Evolutionary conservation across 345 rosid species (phyloP).

Genomic region (Adansonia digitata): DNA sequence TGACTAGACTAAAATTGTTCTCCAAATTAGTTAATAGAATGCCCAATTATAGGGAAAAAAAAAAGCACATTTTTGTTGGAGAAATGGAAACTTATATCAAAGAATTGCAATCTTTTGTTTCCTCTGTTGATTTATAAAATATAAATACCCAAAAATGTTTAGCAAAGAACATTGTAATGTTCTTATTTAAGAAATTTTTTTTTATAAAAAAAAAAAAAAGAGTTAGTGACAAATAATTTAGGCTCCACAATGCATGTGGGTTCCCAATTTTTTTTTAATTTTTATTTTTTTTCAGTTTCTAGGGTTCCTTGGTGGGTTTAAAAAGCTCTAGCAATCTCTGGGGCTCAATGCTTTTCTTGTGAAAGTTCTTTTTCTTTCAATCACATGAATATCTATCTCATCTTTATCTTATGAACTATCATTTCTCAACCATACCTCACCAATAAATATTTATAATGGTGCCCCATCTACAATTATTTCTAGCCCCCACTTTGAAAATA

Average conservation of each 20-base stretch:
- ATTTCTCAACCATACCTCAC: constrained; percentile 21
- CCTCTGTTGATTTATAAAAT: not conserved
- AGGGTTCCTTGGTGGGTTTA: not conserved
- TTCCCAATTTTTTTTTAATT: no score
- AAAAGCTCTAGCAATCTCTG: not conserved
- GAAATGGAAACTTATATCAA: not conserved
- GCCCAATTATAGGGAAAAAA: not conserved
- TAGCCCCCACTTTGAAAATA: constrained; percentile 13
- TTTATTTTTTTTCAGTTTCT: not conserved
- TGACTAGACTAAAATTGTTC: not conserved
- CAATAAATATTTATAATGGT: constrained; percentile 8
- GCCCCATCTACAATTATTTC: constrained; percentile 28
- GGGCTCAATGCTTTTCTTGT: constrained; percentile 5
- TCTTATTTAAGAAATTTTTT: no score
- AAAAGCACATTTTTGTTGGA: no score
- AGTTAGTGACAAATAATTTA: not conserved
- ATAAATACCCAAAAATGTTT: not conserved
- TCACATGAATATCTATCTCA: constrained; percentile 10
- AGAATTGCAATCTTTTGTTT: not conserved
- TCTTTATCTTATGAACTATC: constrained; percentile 25
- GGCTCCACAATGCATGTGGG: constrained; percentile 1
- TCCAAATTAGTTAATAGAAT: not conserved
- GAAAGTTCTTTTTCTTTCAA: not conserved
- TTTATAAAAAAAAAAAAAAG: no score
- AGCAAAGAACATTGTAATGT: not conserved